phyloP scores from a whole-genome alignment of 805 yeast genomes.

The Lipomyces mesembrius region DNA sequence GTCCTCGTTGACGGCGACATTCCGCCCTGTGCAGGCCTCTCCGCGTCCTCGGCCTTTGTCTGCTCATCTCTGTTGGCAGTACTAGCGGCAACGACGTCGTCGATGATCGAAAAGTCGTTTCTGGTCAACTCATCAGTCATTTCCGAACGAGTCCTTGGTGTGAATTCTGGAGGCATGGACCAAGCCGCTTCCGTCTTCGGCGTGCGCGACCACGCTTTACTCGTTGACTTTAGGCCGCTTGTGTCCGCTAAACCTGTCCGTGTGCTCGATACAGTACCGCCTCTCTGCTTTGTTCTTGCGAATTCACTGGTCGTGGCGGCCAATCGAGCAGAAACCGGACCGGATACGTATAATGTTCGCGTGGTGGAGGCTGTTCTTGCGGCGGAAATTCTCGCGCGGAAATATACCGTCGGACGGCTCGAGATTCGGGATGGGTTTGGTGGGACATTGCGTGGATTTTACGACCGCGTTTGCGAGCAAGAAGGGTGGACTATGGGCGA shows the following conservation, averaged over 20 bases:
- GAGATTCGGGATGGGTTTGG: conserved; percentile 46
- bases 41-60: conserved; percentile 74
- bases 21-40: conserved; percentile 73
- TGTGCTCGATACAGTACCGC: conserved; percentile 49
- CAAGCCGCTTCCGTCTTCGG: conserved; percentile 75
- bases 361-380: conserved; percentile 76
- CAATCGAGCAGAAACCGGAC: conserved; percentile 71
- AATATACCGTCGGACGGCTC: conserved; percentile 58
- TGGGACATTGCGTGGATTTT: conserved; percentile 60
- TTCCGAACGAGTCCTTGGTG: conserved; percentile 73
- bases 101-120: conserved; percentile 27
- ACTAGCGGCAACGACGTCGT: conserved; percentile 50
- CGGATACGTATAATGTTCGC: conserved; percentile 68
- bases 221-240: conserved; percentile 65
- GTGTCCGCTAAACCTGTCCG: conserved; percentile 53
- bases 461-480: conserved; percentile 31
- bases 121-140: conserved; percentile 64
- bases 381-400: conserved; percentile 60
- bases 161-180: conserved; percentile 81
- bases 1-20: conserved; percentile 65
- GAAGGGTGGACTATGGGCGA: conserved; percentile 44
- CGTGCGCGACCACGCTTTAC: conserved; percentile 59
- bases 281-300: conserved; percentile 61
- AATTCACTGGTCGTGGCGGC: conserved; percentile 65
- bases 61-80: conserved; percentile 66